phyloP scores from a whole-genome alignment of 352 stramenopile genomes.

The Pythium phragmiticola region DNA sequence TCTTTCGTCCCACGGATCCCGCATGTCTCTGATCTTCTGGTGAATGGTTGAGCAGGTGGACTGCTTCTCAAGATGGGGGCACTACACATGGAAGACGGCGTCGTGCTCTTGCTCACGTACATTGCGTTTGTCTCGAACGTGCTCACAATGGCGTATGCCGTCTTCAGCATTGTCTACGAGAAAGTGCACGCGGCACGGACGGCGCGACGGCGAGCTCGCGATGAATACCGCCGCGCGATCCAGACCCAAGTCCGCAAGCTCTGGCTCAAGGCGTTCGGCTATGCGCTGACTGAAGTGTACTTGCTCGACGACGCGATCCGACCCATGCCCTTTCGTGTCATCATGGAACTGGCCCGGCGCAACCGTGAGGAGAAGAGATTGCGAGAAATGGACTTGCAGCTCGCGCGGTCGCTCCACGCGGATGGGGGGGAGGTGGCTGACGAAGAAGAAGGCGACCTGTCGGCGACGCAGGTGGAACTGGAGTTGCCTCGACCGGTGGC shows the following conservation, averaged over 20 bases:
- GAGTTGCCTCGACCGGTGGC: slow-evolving; percentile 15
- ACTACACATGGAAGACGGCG: slow-evolving; percentile 40
- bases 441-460: slow-evolving; percentile 7
- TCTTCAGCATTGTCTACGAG: slow-evolving; percentile 61
- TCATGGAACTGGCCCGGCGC: slow-evolving; percentile 58
- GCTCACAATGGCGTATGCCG: slow-evolving; percentile 44
- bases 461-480: slow-evolving; percentile 14
- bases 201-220: slow-evolving; percentile 30
- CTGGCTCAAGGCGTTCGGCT: slow-evolving; percentile 58
- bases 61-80: slow-evolving; percentile 69
- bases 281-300: slow-evolving; percentile 57
- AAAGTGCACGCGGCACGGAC: slow-evolving; percentile 37
- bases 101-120: slow-evolving; percentile 52
- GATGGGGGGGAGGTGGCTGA: not conserved
- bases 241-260: slow-evolving; percentile 46
- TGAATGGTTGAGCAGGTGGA: slow-evolving; percentile 36
- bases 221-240: slow-evolving; percentile 52
- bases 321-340: slow-evolving; percentile 55
- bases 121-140: slow-evolving; percentile 53
- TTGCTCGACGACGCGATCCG: slow-evolving; percentile 40
- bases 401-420: slow-evolving; percentile 38
- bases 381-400: slow-evolving; percentile 37
- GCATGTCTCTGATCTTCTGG: not conserved
- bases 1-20: not conserved
- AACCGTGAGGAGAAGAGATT: slow-evolving; percentile 30